phyloP scores from a whole-genome alignment of 371 early-diverging fungal species.

The Rhizopus delemar region DNA sequence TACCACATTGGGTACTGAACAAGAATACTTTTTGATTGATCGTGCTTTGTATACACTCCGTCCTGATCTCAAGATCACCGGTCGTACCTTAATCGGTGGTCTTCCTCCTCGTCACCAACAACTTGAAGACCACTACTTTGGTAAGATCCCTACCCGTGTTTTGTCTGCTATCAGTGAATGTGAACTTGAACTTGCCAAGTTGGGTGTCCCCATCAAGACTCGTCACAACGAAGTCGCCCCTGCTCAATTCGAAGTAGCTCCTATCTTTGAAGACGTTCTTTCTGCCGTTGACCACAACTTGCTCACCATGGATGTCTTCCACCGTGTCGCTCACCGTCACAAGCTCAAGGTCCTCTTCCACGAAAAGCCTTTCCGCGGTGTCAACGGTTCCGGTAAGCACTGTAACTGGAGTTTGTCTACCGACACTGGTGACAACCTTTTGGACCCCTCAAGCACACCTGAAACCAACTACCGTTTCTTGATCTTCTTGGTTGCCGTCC shows the following conservation, averaged over 20 bases:
- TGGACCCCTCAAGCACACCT: conserved; percentile 90
- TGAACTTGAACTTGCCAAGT: conserved; percentile 89
- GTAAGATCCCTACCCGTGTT: conserved; percentile 92
- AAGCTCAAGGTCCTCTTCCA: conserved; percentile 96
- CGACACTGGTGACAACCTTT: conserved; percentile 91
- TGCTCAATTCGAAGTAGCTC: conserved; percentile 96
- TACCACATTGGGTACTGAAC: conserved; percentile 95
- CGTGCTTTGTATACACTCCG: conserved; percentile 87
- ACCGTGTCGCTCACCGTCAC: conserved; percentile 96
- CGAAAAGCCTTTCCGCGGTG: conserved; percentile 98
- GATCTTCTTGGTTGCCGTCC: conserved; percentile 85
- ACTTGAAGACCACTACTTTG: conserved; percentile 99
- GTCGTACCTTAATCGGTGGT: conserved; percentile 91
- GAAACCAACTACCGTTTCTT: conserved; percentile 97
- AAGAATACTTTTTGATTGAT: conserved; percentile 98
- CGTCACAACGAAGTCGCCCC: conserved; percentile 99
- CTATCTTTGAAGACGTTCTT: conserved; percentile 95
- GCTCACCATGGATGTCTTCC: conserved; percentile 94
- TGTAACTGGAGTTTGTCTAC: conserved; percentile 98
- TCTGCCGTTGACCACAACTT: conserved; percentile 98
- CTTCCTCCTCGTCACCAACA: conserved; percentile 98
- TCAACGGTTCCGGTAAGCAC: conserved; percentile 98
- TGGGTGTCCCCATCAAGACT: conserved; percentile 99
- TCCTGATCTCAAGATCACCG: conserved; percentile 94
- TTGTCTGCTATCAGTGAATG: conserved; percentile 89